Conservation (phyloP, 495 filamentous ascomycete species). For the Penicillium pancosmium region DNA sequence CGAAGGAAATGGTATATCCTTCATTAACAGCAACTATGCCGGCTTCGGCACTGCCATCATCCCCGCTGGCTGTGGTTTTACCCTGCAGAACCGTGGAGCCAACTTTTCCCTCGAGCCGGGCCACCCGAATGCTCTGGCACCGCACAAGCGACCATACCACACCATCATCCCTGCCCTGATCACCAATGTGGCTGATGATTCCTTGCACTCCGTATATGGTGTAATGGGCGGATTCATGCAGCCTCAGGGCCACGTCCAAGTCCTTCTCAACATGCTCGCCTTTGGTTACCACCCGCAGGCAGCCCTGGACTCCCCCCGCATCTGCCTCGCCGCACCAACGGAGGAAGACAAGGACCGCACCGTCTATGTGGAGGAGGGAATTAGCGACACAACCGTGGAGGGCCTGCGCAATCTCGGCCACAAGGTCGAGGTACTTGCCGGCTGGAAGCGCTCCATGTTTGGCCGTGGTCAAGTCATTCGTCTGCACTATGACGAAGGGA, state of each 20-base stretch:
- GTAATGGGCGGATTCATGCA: slow-evolving; percentile 99
- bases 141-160: slow-evolving; percentile 91
- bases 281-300: slow-evolving; percentile 86
- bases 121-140: slow-evolving; percentile 80
- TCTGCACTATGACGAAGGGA: slow-evolving; percentile 69
- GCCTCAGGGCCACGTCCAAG: slow-evolving; percentile 96
- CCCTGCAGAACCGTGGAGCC: slow-evolving; percentile 89
- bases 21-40: slow-evolving; percentile 95
- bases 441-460: slow-evolving; percentile 72
- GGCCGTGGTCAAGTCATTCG: slow-evolving; percentile 90
- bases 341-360: slow-evolving; percentile 54
- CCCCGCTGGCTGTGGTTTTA: slow-evolving; percentile 82
- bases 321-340: slow-evolving; percentile 76
- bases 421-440: slow-evolving; percentile 66
- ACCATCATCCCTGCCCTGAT: slow-evolving; percentile 95
- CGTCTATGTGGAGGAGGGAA: slow-evolving; percentile 86
- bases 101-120: slow-evolving; percentile 69
- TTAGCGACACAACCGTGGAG: slow-evolving; percentile 64
- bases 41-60: slow-evolving; percentile 91
- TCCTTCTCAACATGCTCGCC: slow-evolving; percentile 85
- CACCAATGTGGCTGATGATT: slow-evolving; percentile 71
- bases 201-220: slow-evolving; percentile 82
- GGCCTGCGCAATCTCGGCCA: slow-evolving; percentile 75
- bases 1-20: slow-evolving; percentile 85
- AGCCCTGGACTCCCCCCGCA: slow-evolving; percentile 84